Evolutionary conservation across 371 early-diverging fungal genomes (phyloP).

Genomic region (Haplosporangium sp.): DNA sequence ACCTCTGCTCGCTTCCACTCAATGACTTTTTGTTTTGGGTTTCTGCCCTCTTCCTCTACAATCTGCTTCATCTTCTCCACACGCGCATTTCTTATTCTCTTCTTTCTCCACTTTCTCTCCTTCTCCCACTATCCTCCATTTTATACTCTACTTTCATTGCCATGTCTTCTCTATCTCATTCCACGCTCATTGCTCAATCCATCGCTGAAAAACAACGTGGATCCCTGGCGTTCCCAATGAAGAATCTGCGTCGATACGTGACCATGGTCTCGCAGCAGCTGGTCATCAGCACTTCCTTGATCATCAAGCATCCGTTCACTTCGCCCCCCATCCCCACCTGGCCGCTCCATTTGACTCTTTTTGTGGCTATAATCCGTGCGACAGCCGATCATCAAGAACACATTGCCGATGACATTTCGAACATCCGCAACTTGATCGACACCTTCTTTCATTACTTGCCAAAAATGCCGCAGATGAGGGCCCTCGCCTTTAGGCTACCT

Average conservation of each 20-base stretch:
- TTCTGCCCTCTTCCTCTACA: slow-evolving; percentile 6
- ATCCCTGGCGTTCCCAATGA: slow-evolving; percentile 32
- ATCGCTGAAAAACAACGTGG: slow-evolving; percentile 19
- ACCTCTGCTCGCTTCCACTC: no score
- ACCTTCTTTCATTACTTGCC: slow-evolving; percentile 50
- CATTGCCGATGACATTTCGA: slow-evolving; percentile 37
- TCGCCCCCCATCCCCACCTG: slow-evolving; percentile 39
- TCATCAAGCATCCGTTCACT: slow-evolving; percentile 43
- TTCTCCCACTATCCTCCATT: neutral
- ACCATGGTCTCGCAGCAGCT: slow-evolving; percentile 25
- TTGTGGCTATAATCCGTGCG: slow-evolving; percentile 34
- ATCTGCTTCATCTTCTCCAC: neutral
- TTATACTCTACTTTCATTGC: neutral
- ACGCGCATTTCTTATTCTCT: neutral
- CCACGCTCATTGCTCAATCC: slow-evolving; percentile 22
- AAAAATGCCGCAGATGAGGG: slow-evolving; percentile 41
- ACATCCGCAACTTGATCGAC: slow-evolving; percentile 38
- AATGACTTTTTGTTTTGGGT: no score
- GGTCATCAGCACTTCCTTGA: slow-evolving; percentile 39
- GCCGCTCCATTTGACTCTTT: slow-evolving; percentile 45
- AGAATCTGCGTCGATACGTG: slow-evolving; percentile 42
- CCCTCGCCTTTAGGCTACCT: slow-evolving; percentile 20
- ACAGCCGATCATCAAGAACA: slow-evolving; percentile 39
- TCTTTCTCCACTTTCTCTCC: neutral
- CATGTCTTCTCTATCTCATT: slow-evolving; percentile 22